Base-by-base conservation (phyloP, 169 alveolate genomes). In the Babesia ovis region DNA sequence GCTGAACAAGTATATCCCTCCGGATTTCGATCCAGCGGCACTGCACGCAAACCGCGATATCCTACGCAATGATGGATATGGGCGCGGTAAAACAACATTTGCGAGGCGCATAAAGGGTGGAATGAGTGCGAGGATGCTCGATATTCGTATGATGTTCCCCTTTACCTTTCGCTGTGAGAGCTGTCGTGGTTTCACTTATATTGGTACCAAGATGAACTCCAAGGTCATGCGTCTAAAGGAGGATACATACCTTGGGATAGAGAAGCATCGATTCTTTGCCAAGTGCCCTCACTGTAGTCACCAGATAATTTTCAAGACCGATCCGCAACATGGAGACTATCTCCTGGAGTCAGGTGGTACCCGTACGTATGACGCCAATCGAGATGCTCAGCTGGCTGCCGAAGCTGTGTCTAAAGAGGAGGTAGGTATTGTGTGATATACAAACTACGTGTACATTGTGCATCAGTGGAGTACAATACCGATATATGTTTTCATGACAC, bases 121-220 rank as follows among this genome's bases (percentile, higher is more conserved):
- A 25, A 58, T 77, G 82, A 68, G 83, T 58, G 74, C 90, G 46
- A 92, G 92, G 69, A 89, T 93, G 54, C 92, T 97, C 84, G 94
- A 97, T 77, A 98, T 97, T 14, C 92, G 99, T 62, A 97, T 97
- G 99, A 95, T 98, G 98, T 94, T 95, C 48, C 99, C 99, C 20
- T 97, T 98, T 92, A 95, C 98, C 18, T 85, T 95, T 55, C 86
- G 96, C 57, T 98, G 99, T 84, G 95, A 92, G 56, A 93, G 96
- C 46, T 98, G 99, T 84, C 95, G 96, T 3, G 95, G 94, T 57
- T 97, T 95, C 86, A 94, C 96, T 27, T 96, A 96, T 74, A 97
- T 98, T 46, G 99, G 99, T n/a, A 98, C 99, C 41, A 98, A 98
- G 90, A 97, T 97, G 85, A 98, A 98, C 88, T 90, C 95, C 56